Evolutionary conservation across 2,329 filamentous ascomycete species (phyloP).

Genomic region (Pseudogymnoascus sp.): DNA sequence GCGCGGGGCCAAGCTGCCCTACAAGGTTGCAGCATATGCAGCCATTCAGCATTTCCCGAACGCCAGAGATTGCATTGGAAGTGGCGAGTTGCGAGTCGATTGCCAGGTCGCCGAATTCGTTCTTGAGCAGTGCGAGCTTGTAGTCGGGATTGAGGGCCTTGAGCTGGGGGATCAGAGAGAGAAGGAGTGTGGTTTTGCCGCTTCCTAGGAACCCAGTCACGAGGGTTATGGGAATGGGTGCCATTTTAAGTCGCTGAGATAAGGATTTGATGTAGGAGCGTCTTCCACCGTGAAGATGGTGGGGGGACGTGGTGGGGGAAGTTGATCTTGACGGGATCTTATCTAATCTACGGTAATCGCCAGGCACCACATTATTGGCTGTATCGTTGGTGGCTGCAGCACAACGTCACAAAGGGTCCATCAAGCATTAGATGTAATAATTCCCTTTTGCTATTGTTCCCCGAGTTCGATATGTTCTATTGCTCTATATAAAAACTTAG

Average conservation of each 20-base stretch:
- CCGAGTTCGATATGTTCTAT: not conserved
- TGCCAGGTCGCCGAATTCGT: slow-evolving; percentile 93
- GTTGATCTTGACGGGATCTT: not conserved
- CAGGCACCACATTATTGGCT: not conserved
- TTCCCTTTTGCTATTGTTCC: not conserved
- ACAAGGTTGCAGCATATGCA: slow-evolving; percentile 99
- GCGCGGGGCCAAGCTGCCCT: slow-evolving; percentile 75
- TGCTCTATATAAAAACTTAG: not conserved
- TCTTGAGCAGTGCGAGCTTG: slow-evolving; percentile 90
- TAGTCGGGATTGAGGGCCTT: slow-evolving; percentile 64
- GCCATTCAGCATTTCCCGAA: slow-evolving; percentile 88
- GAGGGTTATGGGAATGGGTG: slow-evolving; percentile 83
- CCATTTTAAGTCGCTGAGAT: slow-evolving; percentile 37
- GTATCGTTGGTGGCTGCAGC: not conserved
- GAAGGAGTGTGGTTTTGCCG: slow-evolving; percentile 91
- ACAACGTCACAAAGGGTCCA: not conserved
- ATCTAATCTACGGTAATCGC: not conserved
- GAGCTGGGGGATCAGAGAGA: slow-evolving; percentile 89
- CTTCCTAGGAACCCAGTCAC: slow-evolving; percentile 94
- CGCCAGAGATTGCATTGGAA: slow-evolving; percentile 74
- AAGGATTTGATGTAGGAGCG: not conserved
- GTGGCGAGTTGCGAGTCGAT: slow-evolving; percentile 88
- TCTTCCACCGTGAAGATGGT: not conserved
- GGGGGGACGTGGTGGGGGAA: not conserved
- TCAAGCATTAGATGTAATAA: not conserved